Percentiles rank a stretch among this genome's conserved stretches.
These are phyloP conservation scores for Neurospora sp. DNA, from an alignment of 2,329 filamentous ascomycete genomes.

Conservation along the genomic window DNA sequence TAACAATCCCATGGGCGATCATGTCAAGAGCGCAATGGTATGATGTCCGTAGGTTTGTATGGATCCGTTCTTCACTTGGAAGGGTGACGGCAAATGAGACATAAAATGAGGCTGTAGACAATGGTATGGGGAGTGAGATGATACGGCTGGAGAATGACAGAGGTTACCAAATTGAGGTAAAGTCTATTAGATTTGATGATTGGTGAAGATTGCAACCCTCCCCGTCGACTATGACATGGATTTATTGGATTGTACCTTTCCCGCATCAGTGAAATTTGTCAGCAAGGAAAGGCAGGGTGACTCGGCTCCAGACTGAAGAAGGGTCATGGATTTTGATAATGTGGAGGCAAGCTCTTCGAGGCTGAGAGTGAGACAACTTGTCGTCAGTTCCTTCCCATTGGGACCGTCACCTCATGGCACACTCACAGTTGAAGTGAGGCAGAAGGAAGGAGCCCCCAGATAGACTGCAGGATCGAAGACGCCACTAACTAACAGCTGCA, in stretches of 20 bases:
- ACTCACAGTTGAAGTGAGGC: neutral
- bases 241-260: neutral
- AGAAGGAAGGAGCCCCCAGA: neutral
- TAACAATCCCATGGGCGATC: neutral
- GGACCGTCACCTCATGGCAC: neutral
- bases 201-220: neutral
- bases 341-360: neutral
- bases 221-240: neutral
- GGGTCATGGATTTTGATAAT: neutral
- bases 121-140: neutral
- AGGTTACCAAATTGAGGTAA: neutral
- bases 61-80: neutral
- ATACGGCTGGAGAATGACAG: neutral
- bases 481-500: neutral
- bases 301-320: neutral
- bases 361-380: neutral
- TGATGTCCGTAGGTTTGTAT: neutral
- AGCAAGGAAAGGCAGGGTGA: neutral
- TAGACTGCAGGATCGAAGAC: neutral
- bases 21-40: neutral
- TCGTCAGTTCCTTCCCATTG: neutral
- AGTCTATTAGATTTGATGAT: neutral
- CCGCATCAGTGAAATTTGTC: neutral
- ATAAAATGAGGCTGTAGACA: neutral
- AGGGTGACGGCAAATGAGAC: neutral